Evolutionary conservation across 2,329 filamentous ascomycete genomes (phyloP).

Genomic region (Talaromyces sp.): DNA sequence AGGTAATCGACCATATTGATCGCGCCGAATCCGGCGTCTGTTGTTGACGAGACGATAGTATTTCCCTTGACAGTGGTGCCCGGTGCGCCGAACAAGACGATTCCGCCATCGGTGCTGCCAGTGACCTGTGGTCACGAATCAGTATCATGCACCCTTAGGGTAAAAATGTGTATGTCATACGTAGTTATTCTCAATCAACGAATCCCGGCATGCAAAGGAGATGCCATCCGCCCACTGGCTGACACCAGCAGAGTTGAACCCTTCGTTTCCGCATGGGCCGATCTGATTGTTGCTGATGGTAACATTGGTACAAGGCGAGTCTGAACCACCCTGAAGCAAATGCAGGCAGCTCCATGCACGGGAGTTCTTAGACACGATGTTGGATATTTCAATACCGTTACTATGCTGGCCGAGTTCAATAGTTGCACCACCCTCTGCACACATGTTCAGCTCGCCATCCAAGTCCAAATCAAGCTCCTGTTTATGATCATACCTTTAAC

Average conservation of each 20-base stretch:
- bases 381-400: conserved; percentile 1
- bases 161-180: not conserved
- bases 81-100: conserved; percentile 13
- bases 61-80: conserved; percentile 11
- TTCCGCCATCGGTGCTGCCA: conserved; percentile 14
- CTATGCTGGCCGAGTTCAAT: conserved; percentile 10
- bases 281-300: conserved; percentile 13
- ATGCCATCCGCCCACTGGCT: conserved; percentile 14
- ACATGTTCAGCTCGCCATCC: not conserved
- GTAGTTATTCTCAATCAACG: conserved; percentile 9
- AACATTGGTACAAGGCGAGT: conserved; percentile 6
- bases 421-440: conserved; percentile 6
- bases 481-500: not conserved
- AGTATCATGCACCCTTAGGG: not conserved
- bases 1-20: conserved; percentile 13
- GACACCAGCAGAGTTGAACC: conserved; percentile 1
- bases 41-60: conserved; percentile 9
- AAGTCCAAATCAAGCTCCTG: not conserved
- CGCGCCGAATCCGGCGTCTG: conserved; percentile 9
- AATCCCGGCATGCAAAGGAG: conserved; percentile 10
- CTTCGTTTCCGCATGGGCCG: conserved; percentile 12
- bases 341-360: conserved; percentile 12
- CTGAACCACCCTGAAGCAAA: conserved; percentile 4
- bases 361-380: conserved; percentile 6
- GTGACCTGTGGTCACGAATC: not conserved